Percentiles rank a stretch among this genome's conserved stretches.
phyloP scores from a whole-genome alignment of 1,139 yeast species.

The Kazachstania sp. region DNA sequence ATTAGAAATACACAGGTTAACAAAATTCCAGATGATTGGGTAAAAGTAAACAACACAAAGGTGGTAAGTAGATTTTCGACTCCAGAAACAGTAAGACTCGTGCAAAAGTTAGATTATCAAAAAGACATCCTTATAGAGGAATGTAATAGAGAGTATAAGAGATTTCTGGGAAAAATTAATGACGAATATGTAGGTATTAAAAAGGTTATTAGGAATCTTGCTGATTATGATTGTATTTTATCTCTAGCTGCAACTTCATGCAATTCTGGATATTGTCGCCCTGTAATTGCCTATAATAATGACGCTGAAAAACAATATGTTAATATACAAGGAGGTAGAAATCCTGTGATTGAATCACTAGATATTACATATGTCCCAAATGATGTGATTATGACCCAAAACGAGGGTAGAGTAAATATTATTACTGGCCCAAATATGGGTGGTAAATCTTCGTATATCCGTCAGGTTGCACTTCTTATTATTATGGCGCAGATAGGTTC shows the following conservation, averaged over 20 bases:
- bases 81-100: constrained; percentile 44
- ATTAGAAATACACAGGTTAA: constrained; percentile 53
- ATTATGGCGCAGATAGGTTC: constrained; percentile 47
- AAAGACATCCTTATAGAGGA: constrained; percentile 49
- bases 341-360: constrained; percentile 67
- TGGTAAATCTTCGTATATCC: constrained; percentile 44
- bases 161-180: constrained; percentile 42
- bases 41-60: constrained; percentile 64
- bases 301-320: constrained; percentile 37
- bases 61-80: constrained; percentile 66
- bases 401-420: constrained; percentile 45
- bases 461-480: constrained; percentile 39
- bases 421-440: constrained; percentile 59
- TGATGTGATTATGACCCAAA: constrained; percentile 43
- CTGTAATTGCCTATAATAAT: constrained; percentile 41
- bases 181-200: constrained; percentile 45
- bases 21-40: constrained; percentile 63
- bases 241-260: constrained; percentile 56
- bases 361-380: constrained; percentile 57
- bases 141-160: constrained; percentile 48
- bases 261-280: constrained; percentile 45
- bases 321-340: constrained; percentile 52
- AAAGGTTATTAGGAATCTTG: constrained; percentile 42
- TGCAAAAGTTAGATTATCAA: constrained; percentile 51
- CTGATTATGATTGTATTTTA: constrained; percentile 64